Evolutionary conservation across 176 grass and related monocot species (phyloP).

Genomic region (Ensete ventricosum): DNA sequence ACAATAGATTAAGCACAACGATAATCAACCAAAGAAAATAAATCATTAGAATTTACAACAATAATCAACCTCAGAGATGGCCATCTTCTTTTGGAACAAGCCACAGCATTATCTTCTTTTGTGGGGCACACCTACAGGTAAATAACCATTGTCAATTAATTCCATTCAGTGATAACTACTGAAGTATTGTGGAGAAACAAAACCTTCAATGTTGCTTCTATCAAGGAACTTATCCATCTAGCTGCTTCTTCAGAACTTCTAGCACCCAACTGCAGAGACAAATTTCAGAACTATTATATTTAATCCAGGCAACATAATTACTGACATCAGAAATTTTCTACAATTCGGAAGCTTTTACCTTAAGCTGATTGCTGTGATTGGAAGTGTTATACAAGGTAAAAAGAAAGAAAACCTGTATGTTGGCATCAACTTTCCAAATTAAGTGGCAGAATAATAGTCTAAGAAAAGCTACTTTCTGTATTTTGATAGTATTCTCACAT

Average conservation of each 20-base stretch:
- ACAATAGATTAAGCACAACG: background rate
- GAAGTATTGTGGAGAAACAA: background rate
- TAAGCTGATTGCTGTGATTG: constrained; percentile 1
- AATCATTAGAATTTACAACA: background rate
- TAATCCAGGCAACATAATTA: background rate
- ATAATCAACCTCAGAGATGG: constrained; percentile 5
- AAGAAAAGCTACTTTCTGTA: background rate
- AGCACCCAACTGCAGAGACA: constrained; percentile 2
- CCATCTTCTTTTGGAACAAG: constrained; percentile 18
- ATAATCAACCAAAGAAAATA: background rate
- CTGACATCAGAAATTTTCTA: background rate
- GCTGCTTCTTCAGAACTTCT: constrained; percentile 21
- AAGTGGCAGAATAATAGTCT: background rate
- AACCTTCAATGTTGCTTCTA: constrained; percentile 14
- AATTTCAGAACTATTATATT: background rate
- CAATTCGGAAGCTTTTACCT: background rate
- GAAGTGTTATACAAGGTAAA: constrained; percentile 13
- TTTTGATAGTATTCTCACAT: constrained; percentile 1
- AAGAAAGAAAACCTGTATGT: constrained; percentile 5
- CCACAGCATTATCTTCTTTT: background rate
- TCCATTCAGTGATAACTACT: background rate
- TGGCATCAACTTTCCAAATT: background rate
- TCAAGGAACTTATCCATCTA: constrained; percentile 12
- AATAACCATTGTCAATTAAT: background rate
- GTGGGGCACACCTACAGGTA: background rate